Evolutionary conservation across 2,329 filamentous ascomycete species (phyloP).

Genomic region (Paecilomyces formosus): DNA sequence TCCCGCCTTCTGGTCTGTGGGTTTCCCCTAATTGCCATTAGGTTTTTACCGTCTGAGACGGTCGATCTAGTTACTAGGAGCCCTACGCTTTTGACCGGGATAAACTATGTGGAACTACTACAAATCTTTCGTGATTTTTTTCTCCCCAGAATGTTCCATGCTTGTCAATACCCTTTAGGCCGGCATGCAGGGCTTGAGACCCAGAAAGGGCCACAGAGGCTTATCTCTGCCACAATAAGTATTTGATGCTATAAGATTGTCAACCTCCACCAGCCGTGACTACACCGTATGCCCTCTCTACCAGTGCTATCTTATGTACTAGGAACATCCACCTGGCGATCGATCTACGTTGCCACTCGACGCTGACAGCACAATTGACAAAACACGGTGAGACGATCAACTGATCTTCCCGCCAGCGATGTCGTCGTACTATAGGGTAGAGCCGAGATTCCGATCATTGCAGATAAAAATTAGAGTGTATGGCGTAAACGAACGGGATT

Average conservation of each 20-base stretch:
- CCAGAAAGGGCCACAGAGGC: neutral
- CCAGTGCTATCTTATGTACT: neutral
- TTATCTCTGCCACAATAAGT: neutral
- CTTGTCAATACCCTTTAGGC: neutral
- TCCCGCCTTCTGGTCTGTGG: neutral
- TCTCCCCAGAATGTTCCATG: neutral
- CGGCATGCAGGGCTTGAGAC: neutral
- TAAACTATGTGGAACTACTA: neutral
- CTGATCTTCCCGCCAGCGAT: neutral
- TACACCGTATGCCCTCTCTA: neutral
- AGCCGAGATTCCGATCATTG: neutral
- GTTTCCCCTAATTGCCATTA: neutral
- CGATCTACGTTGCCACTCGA: neutral
- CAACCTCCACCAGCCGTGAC: neutral
- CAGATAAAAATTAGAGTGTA: neutral
- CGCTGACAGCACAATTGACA: neutral
- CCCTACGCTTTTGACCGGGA: neutral
- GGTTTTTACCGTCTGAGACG: neutral
- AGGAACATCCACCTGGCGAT: neutral
- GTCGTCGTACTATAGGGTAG: neutral
- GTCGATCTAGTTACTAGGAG: neutral
- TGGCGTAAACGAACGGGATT: neutral
- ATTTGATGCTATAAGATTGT: neutral
- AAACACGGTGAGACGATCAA: neutral
- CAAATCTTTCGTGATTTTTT: neutral